These are phyloP conservation scores for Lactifluus echinatus DNA, from an alignment of 768 basidiomycete species.

Conservation along the genomic window DNA sequence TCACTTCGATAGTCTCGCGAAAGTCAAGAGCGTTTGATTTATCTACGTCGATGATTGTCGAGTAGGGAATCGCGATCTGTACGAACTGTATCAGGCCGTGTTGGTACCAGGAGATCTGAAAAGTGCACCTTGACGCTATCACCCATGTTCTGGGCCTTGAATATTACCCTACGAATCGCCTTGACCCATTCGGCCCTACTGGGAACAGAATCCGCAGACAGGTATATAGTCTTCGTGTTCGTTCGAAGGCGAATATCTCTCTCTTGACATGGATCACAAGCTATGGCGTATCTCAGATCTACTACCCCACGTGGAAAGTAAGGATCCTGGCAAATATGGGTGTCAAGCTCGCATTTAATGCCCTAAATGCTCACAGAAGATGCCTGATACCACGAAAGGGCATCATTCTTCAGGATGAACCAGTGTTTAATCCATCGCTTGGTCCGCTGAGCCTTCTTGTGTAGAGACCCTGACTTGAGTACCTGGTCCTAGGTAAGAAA, in stretches of 20 bases:
- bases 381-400: slow-evolving; percentile 93
- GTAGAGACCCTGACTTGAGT: slow-evolving; percentile 84
- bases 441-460: slow-evolving; percentile 80
- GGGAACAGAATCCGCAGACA: slow-evolving; percentile 72
- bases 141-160: slow-evolving; percentile 94
- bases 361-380: slow-evolving; percentile 54
- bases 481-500: slow-evolving; percentile 62
- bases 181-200: slow-evolving; percentile 96
- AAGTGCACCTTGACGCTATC: slow-evolving; percentile 79
- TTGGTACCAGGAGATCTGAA: not conserved
- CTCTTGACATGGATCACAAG: slow-evolving; percentile 74
- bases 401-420: slow-evolving; percentile 95
- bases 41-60: slow-evolving; percentile 82
- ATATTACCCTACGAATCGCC: slow-evolving; percentile 86
- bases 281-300: slow-evolving; percentile 88
- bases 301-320: slow-evolving; percentile 96
- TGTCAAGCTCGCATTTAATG: slow-evolving; percentile 2
- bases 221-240: slow-evolving; percentile 61
- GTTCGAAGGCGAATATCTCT: slow-evolving; percentile 78
- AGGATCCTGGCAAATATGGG: slow-evolving; percentile 56
- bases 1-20: slow-evolving; percentile 92
- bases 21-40: slow-evolving; percentile 87
- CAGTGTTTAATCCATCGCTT: slow-evolving; percentile 93
- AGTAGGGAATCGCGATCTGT: slow-evolving; percentile 90
- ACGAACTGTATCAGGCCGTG: not conserved